Base-by-base conservation (phyloP, 2,329 filamentous ascomycete species). In the Aspergillus puulaauensis region DNA sequence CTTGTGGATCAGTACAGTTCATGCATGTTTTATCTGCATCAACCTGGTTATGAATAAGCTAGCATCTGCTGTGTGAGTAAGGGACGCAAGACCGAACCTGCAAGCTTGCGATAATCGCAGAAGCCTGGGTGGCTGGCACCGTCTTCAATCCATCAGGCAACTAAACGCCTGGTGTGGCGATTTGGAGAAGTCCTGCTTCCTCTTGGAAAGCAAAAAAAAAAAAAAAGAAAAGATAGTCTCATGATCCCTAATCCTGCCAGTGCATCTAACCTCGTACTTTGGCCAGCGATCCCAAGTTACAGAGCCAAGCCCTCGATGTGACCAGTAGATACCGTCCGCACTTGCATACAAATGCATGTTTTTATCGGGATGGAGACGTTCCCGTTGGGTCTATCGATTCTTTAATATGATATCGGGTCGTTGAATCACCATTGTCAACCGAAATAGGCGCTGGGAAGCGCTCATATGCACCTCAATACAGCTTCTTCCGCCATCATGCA, bases 21-120 rank as follows among this genome's bases (percentile, higher is more conserved):
- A 65, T 65, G 63, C 63, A 62, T 40, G 57, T 54, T 54, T 57
- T 59, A 53, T 58, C 60, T 56, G 58, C 54, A 62, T 52, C 52
- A 52, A 50, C 41, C 44, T 48, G 43, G 21, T 23, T 15, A 15
- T 54, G 35, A 56, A 61, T 61, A 52, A 60, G 44, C 44, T 54
- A 41, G 52, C 52, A 56, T 49, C 48, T 55, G 46, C 51, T 53
- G 53, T 54, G 46, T 50, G 43, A 49, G 47, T 58, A 46, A 48
- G 43, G 47, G 35, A 24, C 35, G 23, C 8, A 24, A 46, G 23
- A 17, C 44, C 33, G 8, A 17, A 41, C 56, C 61, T 54, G 57
- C 61, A 55, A 60, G 41, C 56, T 60, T 54, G 57, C 61, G 55
- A 60, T 52, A 61, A 33, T 54, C 52, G 33, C 31, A 15, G 12